Percentiles rank a stretch among this genome's conserved stretches.
Conservation (phyloP, 2,329 filamentous ascomycete species). For the Clarireedia hainanense region DNA sequence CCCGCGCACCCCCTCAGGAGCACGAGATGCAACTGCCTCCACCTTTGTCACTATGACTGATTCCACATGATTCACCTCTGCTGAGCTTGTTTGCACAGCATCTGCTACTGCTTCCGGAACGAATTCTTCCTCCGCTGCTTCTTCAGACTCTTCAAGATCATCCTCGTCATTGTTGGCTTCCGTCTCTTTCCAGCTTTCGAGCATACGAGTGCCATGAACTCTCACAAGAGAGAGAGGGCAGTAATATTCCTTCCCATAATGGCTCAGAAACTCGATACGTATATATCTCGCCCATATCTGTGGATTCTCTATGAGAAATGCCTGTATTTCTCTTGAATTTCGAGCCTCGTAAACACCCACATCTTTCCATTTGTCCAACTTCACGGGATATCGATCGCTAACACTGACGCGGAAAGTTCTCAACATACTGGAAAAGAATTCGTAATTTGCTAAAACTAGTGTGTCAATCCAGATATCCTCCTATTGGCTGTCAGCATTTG, state of each 20-base stretch:
- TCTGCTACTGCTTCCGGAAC: slow-evolving; percentile 31
- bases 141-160: slow-evolving; percentile 32
- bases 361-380: slow-evolving; percentile 83
- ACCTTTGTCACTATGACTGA: not conserved
- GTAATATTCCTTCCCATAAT: slow-evolving; percentile 96
- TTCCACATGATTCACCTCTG: slow-evolving; percentile 12
- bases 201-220: slow-evolving; percentile 87
- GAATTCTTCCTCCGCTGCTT: slow-evolving; percentile 16
- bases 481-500: slow-evolving; percentile 18
- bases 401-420: slow-evolving; percentile 86
- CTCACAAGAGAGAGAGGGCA: slow-evolving; percentile 86
- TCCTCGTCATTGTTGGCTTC: slow-evolving; percentile 60
- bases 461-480: slow-evolving; percentile 76
- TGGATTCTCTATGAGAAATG: slow-evolving; percentile 88
- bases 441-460: slow-evolving; percentile 93
- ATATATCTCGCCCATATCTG: slow-evolving; percentile 94
- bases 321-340: slow-evolving; percentile 88
- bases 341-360: slow-evolving; percentile 83
- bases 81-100: slow-evolving; percentile 18
- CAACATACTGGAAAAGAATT: slow-evolving; percentile 98
- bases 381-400: slow-evolving; percentile 89
- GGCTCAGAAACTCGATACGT: slow-evolving; percentile 81
- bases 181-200: slow-evolving; percentile 85
- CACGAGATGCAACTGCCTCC: slow-evolving; percentile 1
- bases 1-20: not conserved